Evolutionary conservation across 257 asterid species (phyloP), one percentile per base, ranked within the genome.

Genomic region (Plantago elongata): DNA sequence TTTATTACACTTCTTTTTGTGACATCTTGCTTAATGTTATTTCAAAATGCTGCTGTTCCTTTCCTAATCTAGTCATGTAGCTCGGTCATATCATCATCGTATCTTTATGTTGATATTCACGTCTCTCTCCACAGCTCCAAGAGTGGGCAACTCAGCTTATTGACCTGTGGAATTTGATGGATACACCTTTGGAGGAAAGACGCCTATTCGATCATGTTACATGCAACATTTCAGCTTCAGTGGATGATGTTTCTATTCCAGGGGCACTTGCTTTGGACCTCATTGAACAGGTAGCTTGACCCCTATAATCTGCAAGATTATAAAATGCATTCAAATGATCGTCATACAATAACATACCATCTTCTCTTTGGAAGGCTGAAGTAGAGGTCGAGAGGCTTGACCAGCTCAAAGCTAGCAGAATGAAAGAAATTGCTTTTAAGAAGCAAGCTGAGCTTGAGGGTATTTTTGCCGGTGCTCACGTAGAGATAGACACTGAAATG

Each of bases 141-240:
- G 95, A 87, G 72, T 80, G 83, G 77, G 94, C 94, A 5, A 73
- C 88, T 60, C 96, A 89, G 83, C 83, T 93, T 42, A 82, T 77
- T 72, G 99, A 89, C 74, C 93, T 93, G 47, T 89, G 99, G 99
- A 89, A 93, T 85, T 81, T 89, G 86, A 93, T 93, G 99, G 99
- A 93, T 77, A 87, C 97, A 3, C 76, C 95, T 15, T 75, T 79
- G 54, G 97, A 82, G 64, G 97, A 87, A 18, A 81, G 95, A 54
- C 69, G 78, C 71, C 72, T 84, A 30, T 89, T 84, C 70, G 81
- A 84, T 56, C 82, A 73, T 13, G 79, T 77, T 7, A 75, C 80
- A 3, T 83, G 94, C 73, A 93, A 89, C 67, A 93, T 85, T 62
- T 89, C 95, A 64, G 88, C 94, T 70, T 78, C 96, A 15, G 96